Conservation (phyloP, 129 eudicot genomes). For the Flaveria linearis region DNA sequence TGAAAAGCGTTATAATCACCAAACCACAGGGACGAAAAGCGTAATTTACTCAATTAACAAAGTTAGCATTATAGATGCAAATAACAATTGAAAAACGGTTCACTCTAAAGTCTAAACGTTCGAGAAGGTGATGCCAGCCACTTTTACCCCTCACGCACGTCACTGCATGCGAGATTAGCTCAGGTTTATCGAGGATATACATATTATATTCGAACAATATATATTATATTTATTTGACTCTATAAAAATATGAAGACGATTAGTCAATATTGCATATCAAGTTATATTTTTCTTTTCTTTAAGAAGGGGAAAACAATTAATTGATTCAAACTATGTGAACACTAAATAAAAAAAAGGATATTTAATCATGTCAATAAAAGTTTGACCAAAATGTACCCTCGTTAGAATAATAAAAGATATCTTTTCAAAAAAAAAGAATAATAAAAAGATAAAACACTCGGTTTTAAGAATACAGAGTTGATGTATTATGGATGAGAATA, state of each 20-base stretch:
- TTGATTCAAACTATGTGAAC: not conserved
- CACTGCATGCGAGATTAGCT: conserved; percentile 13
- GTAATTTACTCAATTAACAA: too few relatives aligned
- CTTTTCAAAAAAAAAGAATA: too few relatives aligned
- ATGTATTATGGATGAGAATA: too few relatives aligned
- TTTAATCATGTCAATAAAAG: conserved; percentile 1
- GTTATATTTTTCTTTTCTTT: conserved; percentile 1
- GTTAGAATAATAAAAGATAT: too few relatives aligned
- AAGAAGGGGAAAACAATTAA: not conserved
- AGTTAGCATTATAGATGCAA: too few relatives aligned
- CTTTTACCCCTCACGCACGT: not conserved
- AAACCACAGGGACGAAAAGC: too few relatives aligned
- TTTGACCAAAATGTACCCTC: not conserved
- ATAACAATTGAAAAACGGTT: too few relatives aligned
- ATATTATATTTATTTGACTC: not conserved
- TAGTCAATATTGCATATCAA: conserved; percentile 17
- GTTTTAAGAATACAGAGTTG: too few relatives aligned
- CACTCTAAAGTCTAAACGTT: not conserved
- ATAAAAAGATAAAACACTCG: not conserved
- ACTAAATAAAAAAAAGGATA: not conserved
- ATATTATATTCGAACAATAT: not conserved
- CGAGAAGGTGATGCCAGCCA: conserved; percentile 11
- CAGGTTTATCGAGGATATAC: conserved; percentile 1
- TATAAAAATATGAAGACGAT: not conserved
- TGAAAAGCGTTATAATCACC: too few relatives aligned